Conservation (phyloP, 306 rosid genomes). For the Quercus glauca region DNA sequence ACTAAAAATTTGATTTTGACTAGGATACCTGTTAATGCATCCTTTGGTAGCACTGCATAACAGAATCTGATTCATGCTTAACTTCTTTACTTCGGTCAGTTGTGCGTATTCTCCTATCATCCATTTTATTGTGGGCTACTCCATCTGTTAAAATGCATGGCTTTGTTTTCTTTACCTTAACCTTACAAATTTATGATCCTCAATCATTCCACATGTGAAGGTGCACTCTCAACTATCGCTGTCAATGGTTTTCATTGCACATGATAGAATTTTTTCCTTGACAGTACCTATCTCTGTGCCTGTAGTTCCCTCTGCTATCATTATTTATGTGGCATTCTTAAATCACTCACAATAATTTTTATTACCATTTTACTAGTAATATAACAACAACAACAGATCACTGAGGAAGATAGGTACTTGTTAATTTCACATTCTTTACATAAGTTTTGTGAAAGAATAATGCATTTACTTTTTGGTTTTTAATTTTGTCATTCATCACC, state of each 20-base stretch:
- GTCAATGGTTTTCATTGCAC: no score
- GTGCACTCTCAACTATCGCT: no score
- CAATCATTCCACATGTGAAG: no score
- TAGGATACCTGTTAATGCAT: background rate
- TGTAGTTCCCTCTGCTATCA: no score
- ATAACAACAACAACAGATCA: constrained; percentile 10
- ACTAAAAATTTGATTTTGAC: background rate
- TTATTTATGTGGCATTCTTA: background rate
- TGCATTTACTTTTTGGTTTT: constrained; percentile 16
- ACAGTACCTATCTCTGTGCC: no score
- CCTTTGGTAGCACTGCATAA: background rate
- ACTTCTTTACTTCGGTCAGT: background rate
- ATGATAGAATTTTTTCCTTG: no score
- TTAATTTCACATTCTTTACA: constrained; percentile 20
- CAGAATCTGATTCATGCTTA: background rate
- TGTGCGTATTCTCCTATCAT: background rate
- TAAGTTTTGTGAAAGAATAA: constrained; percentile 27
- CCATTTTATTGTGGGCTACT: background rate
- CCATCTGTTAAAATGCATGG: background rate
- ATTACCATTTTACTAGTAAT: no score
- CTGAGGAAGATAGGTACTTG: constrained; percentile 68
- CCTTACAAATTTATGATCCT: background rate
- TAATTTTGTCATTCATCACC: constrained; percentile 8
- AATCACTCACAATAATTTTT: no score
- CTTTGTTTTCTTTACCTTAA: background rate